Evolutionary conservation across 768 basidiomycete species (phyloP).

Genomic region (Pilatotrama ljubarskyi): DNA sequence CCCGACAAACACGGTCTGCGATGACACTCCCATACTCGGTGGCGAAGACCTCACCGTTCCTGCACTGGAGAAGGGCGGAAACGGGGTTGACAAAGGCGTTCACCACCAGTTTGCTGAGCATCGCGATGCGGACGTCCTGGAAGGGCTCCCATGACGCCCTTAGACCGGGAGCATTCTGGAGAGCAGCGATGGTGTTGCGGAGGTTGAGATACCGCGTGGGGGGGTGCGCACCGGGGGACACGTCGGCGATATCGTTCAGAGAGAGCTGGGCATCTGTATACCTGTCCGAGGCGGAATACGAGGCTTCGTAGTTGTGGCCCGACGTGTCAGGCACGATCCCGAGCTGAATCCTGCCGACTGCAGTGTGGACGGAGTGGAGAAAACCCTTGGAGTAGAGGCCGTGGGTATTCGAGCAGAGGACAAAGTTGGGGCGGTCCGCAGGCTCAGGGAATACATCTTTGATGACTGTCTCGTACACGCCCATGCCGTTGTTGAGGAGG

Average conservation of each 20-base stretch:
- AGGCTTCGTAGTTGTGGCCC: conserved; percentile 63
- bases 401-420: conserved; percentile 82
- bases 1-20: conserved; percentile 58
- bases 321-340: conserved; percentile 72
- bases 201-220: conserved; percentile 57
- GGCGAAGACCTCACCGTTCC: conserved; percentile 72
- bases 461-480: conserved; percentile 79
- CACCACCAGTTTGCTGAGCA: conserved; percentile 80
- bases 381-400: conserved; percentile 61
- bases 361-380: conserved; percentile 66
- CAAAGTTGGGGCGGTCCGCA: conserved; percentile 75
- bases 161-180: conserved; percentile 58
- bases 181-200: conserved; percentile 64
- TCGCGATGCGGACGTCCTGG: conserved; percentile 60
- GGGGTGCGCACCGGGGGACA: conserved; percentile 30
- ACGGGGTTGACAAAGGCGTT: conserved; percentile 85
- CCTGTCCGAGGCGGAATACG: conserved; percentile 34
- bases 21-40: conserved; percentile 46
- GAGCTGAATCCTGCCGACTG: conserved; percentile 71
- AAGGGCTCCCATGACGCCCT: conserved; percentile 65
- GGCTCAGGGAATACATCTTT: conserved; percentile 70
- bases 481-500: conserved; percentile 95
- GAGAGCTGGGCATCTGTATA: conserved; percentile 41
- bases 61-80: conserved; percentile 76
- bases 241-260: conserved; percentile 52